phyloP scores from a whole-genome alignment of 345 rosid genomes.

The Murraya koenigii region DNA sequence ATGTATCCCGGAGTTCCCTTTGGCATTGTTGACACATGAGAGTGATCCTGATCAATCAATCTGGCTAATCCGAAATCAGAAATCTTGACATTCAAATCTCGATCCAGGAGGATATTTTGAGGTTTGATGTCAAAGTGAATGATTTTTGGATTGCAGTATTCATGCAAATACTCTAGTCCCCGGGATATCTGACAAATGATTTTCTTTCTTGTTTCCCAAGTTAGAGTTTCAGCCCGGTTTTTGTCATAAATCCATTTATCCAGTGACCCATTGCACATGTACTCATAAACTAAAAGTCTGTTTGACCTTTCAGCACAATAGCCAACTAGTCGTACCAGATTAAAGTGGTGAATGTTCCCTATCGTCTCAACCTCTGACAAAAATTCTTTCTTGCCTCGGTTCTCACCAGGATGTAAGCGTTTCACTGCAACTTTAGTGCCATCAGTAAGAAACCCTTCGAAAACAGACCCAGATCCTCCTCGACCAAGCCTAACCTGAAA shows the following conservation, averaged over 20 bases:
- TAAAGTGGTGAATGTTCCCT: conserved; percentile 27
- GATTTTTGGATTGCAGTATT: conserved; percentile 13
- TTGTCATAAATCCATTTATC: conserved; percentile 22
- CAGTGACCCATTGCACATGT: conserved; percentile 18
- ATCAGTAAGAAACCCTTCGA: conserved; percentile 14
- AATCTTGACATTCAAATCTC: conserved; percentile 12
- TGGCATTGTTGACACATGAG: background rate
- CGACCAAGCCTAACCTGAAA: conserved; percentile 15
- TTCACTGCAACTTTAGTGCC: conserved; percentile 24
- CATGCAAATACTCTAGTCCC: conserved; percentile 24
- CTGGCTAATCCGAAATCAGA: conserved; percentile 13
- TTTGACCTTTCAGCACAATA: conserved; percentile 22
- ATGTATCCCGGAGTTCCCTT: conserved; percentile 17
- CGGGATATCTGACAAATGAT: conserved; percentile 21
- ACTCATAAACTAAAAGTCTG: conserved; percentile 20
- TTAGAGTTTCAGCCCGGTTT: background rate
- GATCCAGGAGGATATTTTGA: conserved; percentile 17
- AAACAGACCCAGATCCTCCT: conserved; percentile 25
- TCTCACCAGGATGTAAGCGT: background rate
- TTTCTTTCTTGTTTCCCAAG: conserved; percentile 19
- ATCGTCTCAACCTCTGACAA: conserved; percentile 25
- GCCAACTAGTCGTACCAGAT: conserved; percentile 22
- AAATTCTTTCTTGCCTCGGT: conserved; percentile 18
- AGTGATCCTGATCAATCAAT: background rate
- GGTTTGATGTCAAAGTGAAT: conserved; percentile 19